A percentile compares a stretch with the other conserved stretches of the same genome.
Conservation (phyloP, 257 asterid species). For the Solanum bukasovii region DNA sequence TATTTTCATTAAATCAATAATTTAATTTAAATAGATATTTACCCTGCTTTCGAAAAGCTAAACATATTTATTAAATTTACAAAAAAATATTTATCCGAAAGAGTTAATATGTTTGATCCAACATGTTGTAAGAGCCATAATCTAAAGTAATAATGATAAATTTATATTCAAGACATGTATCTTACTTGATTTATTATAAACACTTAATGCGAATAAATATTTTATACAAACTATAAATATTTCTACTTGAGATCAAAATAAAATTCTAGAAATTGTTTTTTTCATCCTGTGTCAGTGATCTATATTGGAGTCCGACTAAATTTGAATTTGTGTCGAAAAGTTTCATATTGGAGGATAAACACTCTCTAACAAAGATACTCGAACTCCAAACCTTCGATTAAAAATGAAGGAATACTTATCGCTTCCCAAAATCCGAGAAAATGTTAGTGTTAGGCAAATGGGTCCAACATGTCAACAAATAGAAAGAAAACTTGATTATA, state of each 20-base stretch:
- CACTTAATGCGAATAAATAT: neutral
- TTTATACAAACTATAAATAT: neutral
- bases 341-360: no score
- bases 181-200: neutral
- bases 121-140: neutral
- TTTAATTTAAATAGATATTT: neutral
- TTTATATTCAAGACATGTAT: neutral
- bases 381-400: neutral
- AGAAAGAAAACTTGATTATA: neutral
- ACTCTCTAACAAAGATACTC: accelerated
- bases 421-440: accelerated
- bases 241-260: neutral
- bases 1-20: neutral
- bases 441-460: neutral
- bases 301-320: neutral
- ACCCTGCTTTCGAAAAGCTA: neutral
- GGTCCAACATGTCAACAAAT: neutral
- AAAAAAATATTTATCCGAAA: neutral
- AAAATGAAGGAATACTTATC: no score
- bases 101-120: neutral
- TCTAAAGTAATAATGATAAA: neutral
- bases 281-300: accelerated
- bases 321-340: no score
- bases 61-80: neutral
- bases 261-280: neutral